Base-by-base conservation (phyloP, 202 grass and related monocot genomes). In the Elaeis oleifera region DNA sequence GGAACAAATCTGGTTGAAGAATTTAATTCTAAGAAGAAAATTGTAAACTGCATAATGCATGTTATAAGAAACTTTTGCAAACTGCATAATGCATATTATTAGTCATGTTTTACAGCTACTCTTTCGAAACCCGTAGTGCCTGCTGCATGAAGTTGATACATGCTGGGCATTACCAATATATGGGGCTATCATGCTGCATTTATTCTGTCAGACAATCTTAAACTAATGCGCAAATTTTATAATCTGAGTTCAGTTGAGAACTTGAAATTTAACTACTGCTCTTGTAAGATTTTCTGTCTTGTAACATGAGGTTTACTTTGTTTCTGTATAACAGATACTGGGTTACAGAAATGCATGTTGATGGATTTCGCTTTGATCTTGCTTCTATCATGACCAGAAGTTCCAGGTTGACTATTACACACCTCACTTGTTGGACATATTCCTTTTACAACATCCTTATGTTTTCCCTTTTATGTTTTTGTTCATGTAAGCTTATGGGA, bases 301-400 rank as follows among this genome's bases (percentile, higher is more conserved):
- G 26, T 21, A 78, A 25, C 16, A 29, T 25, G 67, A 62, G 31
- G 23, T 80, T 66, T 51, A 16, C 28, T 69, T 83, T 32, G 8
- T 53, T 69, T 9, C 58, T 83, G 63, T 44, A 14, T 44, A 14
- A 44, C 72, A 97, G 92, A 77, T 97, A 97, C 70, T 97, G 92
- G 92, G 88, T 88, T 29, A 92, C 31, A 25, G 88, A 97, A 83
- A 97, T 97, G 88, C 92, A 97, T 79, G 78, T 92, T 81, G 92
- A 97, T 84, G 92, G 92, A 65, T 97, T 92, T 81, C 81, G 88
- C 50, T 97, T 97, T 63, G 92, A 97, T 81, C 82, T 97, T 23
- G 92, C 92, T 63, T 92, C 92, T 53, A 97, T 97, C 68, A 81
- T 97, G 88, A 97, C 88, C 68, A 89, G 92, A 77, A 72, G 84